These are phyloP conservation scores for Pleurotus sapidus DNA, from an alignment of 768 basidiomycete genomes.

Conservation along the genomic window DNA sequence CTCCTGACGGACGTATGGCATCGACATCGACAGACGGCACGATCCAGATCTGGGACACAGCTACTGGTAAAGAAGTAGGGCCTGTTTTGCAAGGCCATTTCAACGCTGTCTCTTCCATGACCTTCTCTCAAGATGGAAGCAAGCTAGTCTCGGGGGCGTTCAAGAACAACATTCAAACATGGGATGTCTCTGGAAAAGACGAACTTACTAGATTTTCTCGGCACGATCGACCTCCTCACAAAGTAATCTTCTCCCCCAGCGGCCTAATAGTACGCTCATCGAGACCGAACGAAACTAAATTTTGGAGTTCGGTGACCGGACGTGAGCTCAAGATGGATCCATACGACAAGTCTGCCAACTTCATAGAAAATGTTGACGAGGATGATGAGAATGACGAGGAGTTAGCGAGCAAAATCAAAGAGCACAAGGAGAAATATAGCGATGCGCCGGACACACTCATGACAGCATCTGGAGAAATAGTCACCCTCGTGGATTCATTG, in stretches of 20 bases:
- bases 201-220: not conserved
- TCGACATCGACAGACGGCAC: conserved; percentile 3
- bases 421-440: not conserved
- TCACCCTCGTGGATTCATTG: not conserved
- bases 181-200: not conserved
- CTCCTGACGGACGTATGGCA: conserved; percentile 1
- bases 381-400: not conserved
- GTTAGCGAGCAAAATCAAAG: not conserved
- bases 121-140: conserved; percentile 1
- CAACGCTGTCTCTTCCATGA: not conserved
- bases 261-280: not conserved
- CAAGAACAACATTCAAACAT: conserved; percentile 1
- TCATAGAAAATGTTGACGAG: not conserved
- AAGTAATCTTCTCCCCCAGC: not conserved
- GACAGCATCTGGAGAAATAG: not conserved
- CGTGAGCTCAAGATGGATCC: not conserved
- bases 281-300: not conserved
- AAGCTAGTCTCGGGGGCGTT: conserved; percentile 4
- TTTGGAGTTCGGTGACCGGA: not conserved
- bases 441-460: not conserved
- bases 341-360: not conserved
- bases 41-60: conserved; percentile 1
- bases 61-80: not conserved
- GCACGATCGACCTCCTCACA: conserved; percentile 2
- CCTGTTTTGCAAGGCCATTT: conserved; percentile 2